Evolutionary conservation across 768 basidiomycete species (phyloP).

Genomic region (Amanita rimosa): DNA sequence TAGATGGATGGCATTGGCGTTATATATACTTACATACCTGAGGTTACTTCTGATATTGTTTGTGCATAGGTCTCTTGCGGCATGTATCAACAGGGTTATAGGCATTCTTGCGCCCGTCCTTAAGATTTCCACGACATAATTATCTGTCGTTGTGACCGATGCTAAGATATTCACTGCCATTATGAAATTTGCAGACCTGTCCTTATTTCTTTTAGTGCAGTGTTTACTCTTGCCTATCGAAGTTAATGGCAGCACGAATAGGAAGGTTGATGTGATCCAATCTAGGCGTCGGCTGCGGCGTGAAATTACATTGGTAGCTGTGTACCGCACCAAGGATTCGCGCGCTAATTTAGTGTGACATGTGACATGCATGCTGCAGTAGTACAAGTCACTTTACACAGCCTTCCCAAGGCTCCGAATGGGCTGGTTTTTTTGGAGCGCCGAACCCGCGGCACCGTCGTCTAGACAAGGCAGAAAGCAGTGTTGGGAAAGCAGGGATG

Average conservation of each 20-base stretch:
- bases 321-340: too few species aligned
- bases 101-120: slow-evolving; percentile 38
- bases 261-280: background rate
- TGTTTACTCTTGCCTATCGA: slow-evolving; percentile 36
- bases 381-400: too few species aligned
- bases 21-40: slow-evolving; percentile 47
- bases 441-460: slow-evolving; percentile 23
- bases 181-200: slow-evolving; percentile 26
- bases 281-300: slow-evolving; percentile 1
- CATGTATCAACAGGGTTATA: slow-evolving; percentile 37
- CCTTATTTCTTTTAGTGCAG: slow-evolving; percentile 32
- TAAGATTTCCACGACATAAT: slow-evolving; percentile 34
- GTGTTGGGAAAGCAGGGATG: slow-evolving; percentile 82
- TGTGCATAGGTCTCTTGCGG: slow-evolving; percentile 18
- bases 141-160: background rate
- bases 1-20: slow-evolving; percentile 46
- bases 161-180: background rate
- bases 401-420: slow-evolving; percentile 12
- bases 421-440: slow-evolving; percentile 30
- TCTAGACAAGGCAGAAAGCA: slow-evolving; percentile 58
- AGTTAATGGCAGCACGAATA: slow-evolving; percentile 13
- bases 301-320: too few species aligned
- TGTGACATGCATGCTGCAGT: too few species aligned
- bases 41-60: slow-evolving; percentile 17
- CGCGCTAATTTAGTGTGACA: too few species aligned